Conservation (phyloP, 495 filamentous ascomycete genomes). For the Aspergillus affinis region DNA sequence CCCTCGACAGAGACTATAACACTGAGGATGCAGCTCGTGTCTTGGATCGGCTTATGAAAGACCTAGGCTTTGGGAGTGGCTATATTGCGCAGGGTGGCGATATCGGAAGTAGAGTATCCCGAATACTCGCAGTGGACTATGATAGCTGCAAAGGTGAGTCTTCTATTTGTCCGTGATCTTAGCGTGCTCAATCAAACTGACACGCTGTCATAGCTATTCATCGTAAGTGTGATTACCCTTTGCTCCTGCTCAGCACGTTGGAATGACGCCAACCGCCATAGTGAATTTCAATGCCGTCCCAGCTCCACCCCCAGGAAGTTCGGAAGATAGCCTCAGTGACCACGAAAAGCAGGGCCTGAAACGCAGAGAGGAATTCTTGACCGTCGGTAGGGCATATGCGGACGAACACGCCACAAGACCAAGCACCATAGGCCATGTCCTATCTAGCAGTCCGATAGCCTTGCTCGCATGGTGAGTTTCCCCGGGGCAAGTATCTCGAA, state of each 20-base stretch:
- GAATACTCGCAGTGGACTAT: conserved; percentile 40
- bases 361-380: conserved; percentile 32
- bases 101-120: conserved; percentile 54
- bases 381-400: conserved; percentile 52
- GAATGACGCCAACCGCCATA: conserved; percentile 9
- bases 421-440: conserved; percentile 59
- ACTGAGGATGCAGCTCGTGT: conserved; percentile 43
- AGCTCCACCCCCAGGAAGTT: conserved; percentile 55
- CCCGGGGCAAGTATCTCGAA: background rate
- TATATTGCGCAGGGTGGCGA: conserved; percentile 71
- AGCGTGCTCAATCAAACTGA: background rate
- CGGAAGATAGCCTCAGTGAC: conserved; percentile 42
- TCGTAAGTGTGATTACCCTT: conserved; percentile 19
- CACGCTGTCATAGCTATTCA: conserved; percentile 29
- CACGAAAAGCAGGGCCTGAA: conserved; percentile 36
- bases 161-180: background rate
- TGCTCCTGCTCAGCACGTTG: background rate
- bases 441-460: conserved; percentile 58
- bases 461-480: conserved; percentile 60
- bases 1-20: conserved; percentile 48
- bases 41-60: conserved; percentile 58
- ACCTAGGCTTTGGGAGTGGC: conserved; percentile 53
- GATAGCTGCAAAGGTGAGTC: conserved; percentile 46
- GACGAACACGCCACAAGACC: conserved; percentile 59
- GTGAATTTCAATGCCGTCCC: conserved; percentile 44